Percentiles rank a stretch among this genome's conserved stretches.
These are phyloP conservation scores for Triticum dicoccoides DNA, from an alignment of 176 grass and related monocot species.

Conservation along the genomic window DNA sequence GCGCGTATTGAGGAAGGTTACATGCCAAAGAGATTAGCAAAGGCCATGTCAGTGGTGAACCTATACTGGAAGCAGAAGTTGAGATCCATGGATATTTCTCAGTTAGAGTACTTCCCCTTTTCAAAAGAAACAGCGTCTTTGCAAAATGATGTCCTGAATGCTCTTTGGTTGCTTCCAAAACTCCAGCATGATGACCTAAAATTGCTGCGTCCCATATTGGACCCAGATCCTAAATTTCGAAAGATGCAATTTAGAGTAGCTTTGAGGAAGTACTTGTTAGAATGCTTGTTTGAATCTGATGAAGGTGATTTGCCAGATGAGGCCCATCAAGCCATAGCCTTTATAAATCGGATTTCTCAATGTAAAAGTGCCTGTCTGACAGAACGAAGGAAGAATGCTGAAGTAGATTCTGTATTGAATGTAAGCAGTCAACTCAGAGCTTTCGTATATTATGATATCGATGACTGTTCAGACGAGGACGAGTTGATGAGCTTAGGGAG, in stretches of 20 bases:
- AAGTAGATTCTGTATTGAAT: constrained; percentile 30
- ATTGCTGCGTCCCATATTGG: constrained; percentile 8
- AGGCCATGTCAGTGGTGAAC: constrained; percentile 33
- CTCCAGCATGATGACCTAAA: constrained; percentile 14
- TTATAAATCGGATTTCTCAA: neutral
- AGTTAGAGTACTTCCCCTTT: constrained; percentile 36
- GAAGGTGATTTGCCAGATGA: constrained; percentile 25
- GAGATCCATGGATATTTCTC: constrained; percentile 24
- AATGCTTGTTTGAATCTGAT: constrained; percentile 38
- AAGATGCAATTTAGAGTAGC: neutral
- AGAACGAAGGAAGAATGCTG: neutral
- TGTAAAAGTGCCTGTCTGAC: neutral
- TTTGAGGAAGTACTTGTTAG: constrained; percentile 23
- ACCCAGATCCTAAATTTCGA: constrained; percentile 11
- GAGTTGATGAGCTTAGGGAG: neutral
- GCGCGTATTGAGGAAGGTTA: constrained; percentile 23
- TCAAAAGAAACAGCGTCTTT: constrained; percentile 4
- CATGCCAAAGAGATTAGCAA: constrained; percentile 33
- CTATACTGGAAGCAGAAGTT: constrained; percentile 18
- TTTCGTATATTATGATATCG: constrained; percentile 2
- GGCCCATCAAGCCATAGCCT: constrained; percentile 12
- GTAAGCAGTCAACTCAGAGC: constrained; percentile 31
- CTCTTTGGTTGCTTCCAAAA: constrained; percentile 37
- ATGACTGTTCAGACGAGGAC: neutral
- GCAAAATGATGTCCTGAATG: constrained; percentile 41